Base-by-base conservation (phyloP, 805 yeast genomes). In the Kazachstania psychrophila region DNA sequence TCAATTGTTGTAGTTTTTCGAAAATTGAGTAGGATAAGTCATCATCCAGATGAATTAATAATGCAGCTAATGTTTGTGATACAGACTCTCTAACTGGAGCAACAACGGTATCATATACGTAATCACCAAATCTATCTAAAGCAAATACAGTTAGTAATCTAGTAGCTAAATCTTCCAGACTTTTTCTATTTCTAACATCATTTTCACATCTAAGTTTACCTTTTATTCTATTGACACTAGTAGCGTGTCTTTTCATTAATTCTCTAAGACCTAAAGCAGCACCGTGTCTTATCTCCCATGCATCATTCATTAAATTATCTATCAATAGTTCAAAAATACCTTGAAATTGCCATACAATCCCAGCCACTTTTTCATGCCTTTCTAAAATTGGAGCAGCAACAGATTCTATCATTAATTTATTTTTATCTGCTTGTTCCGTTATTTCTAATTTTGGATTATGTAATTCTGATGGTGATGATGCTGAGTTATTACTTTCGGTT, bases 1-100 rank as follows among this genome's bases (percentile, higher is more conserved):
- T 86, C 35, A 92, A 63, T 29, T 73, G 69, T 34, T 77, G 72
- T 40, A 92, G 66, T 14, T 79, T 76, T 9, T 65, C 52, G 53
- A 87, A 89, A 0, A 85, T 75, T 33, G 70, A 67, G 7, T 75
- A 49, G 6, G 83, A 79, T 2, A 73, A 62, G 2, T 67, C 70
- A 27, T 72, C 58, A 40, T 64, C 62, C 34, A 92, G 61, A 58
- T 86, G 92, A n/a, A 81, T 64, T 31, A 92, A 62, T 27, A 89
- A 62, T 1, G 96, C 95, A 12, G 95, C 97, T 33, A 92, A 62
- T 0, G 96, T 77, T 60, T 92, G 99, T 0, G 96, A 96, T 20
- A 89, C 86, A 24, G 95, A 86, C 61, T 94, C 99, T 53, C 98
- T 68, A 4, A 92, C 97, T 1, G 99, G 99, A 0, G 97, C 97